These are phyloP conservation scores for Vanrija sp. DNA, from an alignment of 1,284 basidiomycete genomes.

Conservation along the genomic window DNA sequence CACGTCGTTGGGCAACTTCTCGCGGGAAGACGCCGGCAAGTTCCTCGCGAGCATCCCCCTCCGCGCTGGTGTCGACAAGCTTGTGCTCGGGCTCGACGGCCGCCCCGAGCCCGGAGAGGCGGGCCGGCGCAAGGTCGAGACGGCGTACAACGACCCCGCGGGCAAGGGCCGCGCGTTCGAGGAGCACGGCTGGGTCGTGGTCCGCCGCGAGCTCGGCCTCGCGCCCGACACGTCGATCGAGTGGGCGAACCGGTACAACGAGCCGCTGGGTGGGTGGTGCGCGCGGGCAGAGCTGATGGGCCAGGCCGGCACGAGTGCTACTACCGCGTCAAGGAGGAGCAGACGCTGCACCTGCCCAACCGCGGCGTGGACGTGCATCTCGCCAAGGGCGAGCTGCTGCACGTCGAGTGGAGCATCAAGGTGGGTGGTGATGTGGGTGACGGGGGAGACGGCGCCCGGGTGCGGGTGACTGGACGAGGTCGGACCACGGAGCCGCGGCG, in stretches of 20 bases:
- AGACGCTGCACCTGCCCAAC: slow-evolving; percentile 57
- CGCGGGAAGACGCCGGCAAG: slow-evolving; percentile 62
- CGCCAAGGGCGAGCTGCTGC: slow-evolving; percentile 67
- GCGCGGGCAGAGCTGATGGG: not conserved
- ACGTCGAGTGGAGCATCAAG: slow-evolving; percentile 86
- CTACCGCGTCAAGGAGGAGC: slow-evolving; percentile 64
- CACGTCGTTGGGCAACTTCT: slow-evolving; percentile 89
- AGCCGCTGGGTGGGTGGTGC: slow-evolving; percentile 58
- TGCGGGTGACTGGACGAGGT: too few species aligned
- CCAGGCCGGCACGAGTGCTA: slow-evolving; percentile 82
- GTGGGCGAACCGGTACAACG: slow-evolving; percentile 76
- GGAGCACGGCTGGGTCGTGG: slow-evolving; percentile 75
- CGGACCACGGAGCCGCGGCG: too few species aligned
- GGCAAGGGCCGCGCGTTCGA: slow-evolving; percentile 83
- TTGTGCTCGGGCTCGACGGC: slow-evolving; percentile 74
- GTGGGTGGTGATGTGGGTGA: slow-evolving; percentile 47
- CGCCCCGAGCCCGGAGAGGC: slow-evolving; percentile 37
- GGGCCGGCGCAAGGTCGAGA: slow-evolving; percentile 48
- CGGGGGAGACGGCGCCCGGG: too few species aligned
- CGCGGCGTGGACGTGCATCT: slow-evolving; percentile 54
- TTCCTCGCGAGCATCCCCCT: slow-evolving; percentile 80
- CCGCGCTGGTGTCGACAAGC: slow-evolving; percentile 54
- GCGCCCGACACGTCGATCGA: slow-evolving; percentile 49
- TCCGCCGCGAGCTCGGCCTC: slow-evolving; percentile 45
- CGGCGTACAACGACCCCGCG: slow-evolving; percentile 73